Evolutionary conservation across 192 early-diverging fungal genomes (phyloP).

Genomic region (Backusella luteola): DNA sequence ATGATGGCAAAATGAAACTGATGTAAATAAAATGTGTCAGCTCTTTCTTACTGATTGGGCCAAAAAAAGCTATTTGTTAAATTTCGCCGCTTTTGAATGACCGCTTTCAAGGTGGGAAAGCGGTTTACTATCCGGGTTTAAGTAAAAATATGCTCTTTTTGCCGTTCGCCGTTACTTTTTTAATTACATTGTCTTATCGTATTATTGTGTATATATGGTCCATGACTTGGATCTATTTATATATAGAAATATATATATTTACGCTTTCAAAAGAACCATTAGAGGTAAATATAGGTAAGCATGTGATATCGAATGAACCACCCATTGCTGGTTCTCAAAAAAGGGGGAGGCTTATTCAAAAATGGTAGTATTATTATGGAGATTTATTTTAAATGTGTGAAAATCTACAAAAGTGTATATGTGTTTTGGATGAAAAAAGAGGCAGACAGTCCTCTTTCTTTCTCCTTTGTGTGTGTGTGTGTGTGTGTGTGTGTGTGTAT

Average conservation of each 20-base stretch:
- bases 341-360: neutral
- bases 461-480: neutral
- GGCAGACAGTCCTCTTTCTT: neutral
- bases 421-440: neutral
- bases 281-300: neutral
- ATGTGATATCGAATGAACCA: neutral
- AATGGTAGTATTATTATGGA: neutral
- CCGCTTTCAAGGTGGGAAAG: neutral
- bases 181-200: neutral
- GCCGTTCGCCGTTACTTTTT: neutral
- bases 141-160: neutral
- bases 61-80: neutral
- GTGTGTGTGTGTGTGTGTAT: neutral
- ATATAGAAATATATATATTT: neutral
- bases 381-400: neutral
- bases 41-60: constrained; percentile 13
- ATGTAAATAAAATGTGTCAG: constrained; percentile 14
- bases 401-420: neutral
- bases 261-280: too few relatives aligned
- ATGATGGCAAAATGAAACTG: neutral
- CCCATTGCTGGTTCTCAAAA: neutral
- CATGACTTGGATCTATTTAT: neutral
- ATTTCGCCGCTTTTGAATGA: neutral
- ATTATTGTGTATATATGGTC: neutral
- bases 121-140: neutral